Evolutionary conservation across 768 basidiomycete genomes (phyloP), one percentile per base, ranked within the genome.

Genomic region (Termitomyces sp.): DNA sequence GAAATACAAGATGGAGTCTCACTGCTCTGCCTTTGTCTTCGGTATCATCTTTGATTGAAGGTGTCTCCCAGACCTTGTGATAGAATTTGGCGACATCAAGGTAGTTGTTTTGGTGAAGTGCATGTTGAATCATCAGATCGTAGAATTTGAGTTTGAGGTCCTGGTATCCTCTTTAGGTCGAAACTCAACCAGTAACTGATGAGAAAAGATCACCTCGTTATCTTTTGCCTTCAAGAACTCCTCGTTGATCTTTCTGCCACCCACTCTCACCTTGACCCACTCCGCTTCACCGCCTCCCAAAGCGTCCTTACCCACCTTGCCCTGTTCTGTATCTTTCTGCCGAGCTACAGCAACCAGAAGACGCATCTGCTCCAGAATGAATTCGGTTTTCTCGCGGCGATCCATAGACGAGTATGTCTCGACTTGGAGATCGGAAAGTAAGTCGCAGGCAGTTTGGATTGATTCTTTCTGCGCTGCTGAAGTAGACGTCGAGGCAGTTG

Each of bases 381-480:
- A 98, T 70, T 98, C 94, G 4, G 94, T 97, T 81, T 99, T 99
- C 73, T 99, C 97, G 68, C 91, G 78, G 60, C 95, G 87, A 63
- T 98, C 93, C 97, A 99, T 98, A 6, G 93, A 94, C 15, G 95
- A 98, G 71, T 98, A 99, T 1, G 97, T 98, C 75, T 99, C 97
- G 41, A 99, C 95, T 76, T 98, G 95, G 2, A 99, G 84, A 59
- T 99, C 97, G 24, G 89, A 89, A 61, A 98, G 80, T 31, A 98
- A 76, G 63, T 98, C 97, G 0, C 93, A 95, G 6, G 97, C 95
- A 0, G 87, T 89, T 66, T 90, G 85, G 41, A 93, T 75, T 44
- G 87, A 84, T 65, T 91, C 89, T 64, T 89, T 90, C 30, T 76
- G 65, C 22, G 72, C 69, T 11, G 80, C 70, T 24, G 80, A 75